These are phyloP conservation scores for Haplographium delicatum DNA, from an alignment of 495 filamentous ascomycete genomes.

Conservation along the genomic window DNA sequence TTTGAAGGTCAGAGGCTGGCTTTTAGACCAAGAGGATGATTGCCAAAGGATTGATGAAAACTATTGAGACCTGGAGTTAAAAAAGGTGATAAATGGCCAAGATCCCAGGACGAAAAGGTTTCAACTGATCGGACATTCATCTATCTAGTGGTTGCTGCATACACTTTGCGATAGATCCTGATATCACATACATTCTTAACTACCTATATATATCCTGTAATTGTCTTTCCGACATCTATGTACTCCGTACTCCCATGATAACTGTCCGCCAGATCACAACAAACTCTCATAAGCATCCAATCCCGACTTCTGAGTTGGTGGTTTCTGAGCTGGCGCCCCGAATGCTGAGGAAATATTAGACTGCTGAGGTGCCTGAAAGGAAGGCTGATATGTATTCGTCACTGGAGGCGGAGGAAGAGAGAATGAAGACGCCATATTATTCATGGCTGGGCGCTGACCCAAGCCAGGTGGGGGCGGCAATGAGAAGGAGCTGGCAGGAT, in stretches of 20 bases:
- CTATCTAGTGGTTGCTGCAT: too few relatives aligned
- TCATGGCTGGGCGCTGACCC: slow-evolving; percentile 5
- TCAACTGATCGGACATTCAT: too few relatives aligned
- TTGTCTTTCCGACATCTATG: too few relatives aligned
- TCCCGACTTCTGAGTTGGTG: slow-evolving; percentile 46
- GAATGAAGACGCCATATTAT: slow-evolving; percentile 31
- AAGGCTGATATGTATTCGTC: slow-evolving; percentile 33
- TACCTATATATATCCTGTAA: too few relatives aligned
- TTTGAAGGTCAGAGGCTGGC: too few relatives aligned
- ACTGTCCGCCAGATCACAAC: slow-evolving; percentile 45
- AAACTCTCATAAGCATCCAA: slow-evolving; percentile 81
- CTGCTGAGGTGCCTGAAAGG: slow-evolving; percentile 12
- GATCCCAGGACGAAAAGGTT: too few relatives aligned
- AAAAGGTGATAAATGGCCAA: too few relatives aligned
- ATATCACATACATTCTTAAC: too few relatives aligned
- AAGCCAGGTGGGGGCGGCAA: slow-evolving; percentile 4
- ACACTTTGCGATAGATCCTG: too few relatives aligned
- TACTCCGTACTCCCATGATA: not conserved
- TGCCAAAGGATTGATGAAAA: too few relatives aligned
- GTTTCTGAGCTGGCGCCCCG: slow-evolving; percentile 25
- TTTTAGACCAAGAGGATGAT: too few relatives aligned
- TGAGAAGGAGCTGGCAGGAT: slow-evolving; percentile 22
- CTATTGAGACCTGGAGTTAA: too few relatives aligned
- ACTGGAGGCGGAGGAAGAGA: slow-evolving; percentile 45
- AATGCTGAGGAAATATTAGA: slow-evolving; percentile 9